Evolutionary conservation across 306 rosid genomes (phyloP), one percentile per base, ranked within the genome.

Genomic region (Dryas alaskensis): DNA sequence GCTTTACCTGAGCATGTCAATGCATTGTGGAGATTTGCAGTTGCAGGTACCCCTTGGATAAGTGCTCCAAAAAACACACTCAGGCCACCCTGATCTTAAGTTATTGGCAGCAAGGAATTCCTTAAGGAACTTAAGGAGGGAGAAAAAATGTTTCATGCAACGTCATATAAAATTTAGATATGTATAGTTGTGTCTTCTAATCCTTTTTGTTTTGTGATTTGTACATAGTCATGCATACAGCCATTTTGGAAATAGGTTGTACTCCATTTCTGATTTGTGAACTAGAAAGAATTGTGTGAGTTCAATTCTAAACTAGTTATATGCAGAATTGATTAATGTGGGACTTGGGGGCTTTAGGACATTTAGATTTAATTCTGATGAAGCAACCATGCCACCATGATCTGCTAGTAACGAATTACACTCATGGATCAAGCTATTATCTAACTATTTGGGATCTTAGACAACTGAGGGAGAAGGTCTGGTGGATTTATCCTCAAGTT

Each of bases 31-130:
- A 88, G 98, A 87, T 94, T 91, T 81, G 97, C 97, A 76, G 72
- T 89, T 69, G 96, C 95, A 37, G 97, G 86, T 69, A 85, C 97
- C 58, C 84, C 92, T 67, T 94, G 98, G 98, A 87, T 93, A 66
- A 93, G 98, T 81, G 90, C 98, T 81, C 98, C 96, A 5, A 93
- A 77, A 77, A 91, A 85, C 87, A 89, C 92, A 50, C 93, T 92
- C 70, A 83, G 79, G 70, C 80, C 86, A 1, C 82, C 87, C 43
- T 70, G 44, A 62, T 76, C 61, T 72, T 67, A 61, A 40, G 8
- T 40, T 65, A 19, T 63, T n/a, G 12, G 22, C 40, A 16, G 54
- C 63, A 16, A 7, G 39, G 44, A 12, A 59, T 16, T 22, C 62
- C 10, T 0, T 11, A 39, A 50, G 60, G 47, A 4, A 50, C 5